phyloP scores from a whole-genome alignment of 306 rosid species.

The Ochetophila trinervis region DNA sequence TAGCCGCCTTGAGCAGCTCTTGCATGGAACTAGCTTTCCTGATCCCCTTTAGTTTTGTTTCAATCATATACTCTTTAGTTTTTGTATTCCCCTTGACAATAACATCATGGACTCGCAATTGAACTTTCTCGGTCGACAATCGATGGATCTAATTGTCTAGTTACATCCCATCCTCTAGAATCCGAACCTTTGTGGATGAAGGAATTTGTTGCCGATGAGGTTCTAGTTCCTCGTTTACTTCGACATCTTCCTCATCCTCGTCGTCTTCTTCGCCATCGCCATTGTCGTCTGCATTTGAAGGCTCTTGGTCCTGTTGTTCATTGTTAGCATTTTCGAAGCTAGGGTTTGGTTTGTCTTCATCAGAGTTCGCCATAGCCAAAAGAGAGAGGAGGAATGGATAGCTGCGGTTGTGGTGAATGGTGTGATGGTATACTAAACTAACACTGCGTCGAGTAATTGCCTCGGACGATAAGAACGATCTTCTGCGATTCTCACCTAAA shows the following conservation, averaged over 20 bases:
- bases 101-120: conserved; percentile 82
- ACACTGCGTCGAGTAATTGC: not conserved
- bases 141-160: conserved; percentile 52
- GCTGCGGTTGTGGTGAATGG: conserved; percentile 13
- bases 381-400: not conserved
- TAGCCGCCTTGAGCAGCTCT: conserved; percentile 66
- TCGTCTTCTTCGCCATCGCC: conserved; percentile 34
- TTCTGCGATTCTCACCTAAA: no score
- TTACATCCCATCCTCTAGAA: conserved; percentile 48
- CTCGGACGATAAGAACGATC: no score
- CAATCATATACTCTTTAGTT: conserved; percentile 80
- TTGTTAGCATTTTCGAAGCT: conserved; percentile 40
- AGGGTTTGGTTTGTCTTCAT: conserved; percentile 31
- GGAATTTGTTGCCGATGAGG: conserved; percentile 23
- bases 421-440: not conserved
- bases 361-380: conserved; percentile 41
- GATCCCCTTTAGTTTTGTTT: conserved; percentile 66
- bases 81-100: conserved; percentile 72
- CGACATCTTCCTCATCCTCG: conserved; percentile 26
- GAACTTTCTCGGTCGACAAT: conserved; percentile 57
- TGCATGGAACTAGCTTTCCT: conserved; percentile 64
- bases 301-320: conserved; percentile 22
- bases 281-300: conserved; percentile 33
- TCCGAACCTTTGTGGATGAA: conserved; percentile 32
- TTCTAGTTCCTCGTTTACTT: conserved; percentile 28